Base-by-base conservation (phyloP, 116 monocot genomes). In the Dioscorea cayenensis region DNA sequence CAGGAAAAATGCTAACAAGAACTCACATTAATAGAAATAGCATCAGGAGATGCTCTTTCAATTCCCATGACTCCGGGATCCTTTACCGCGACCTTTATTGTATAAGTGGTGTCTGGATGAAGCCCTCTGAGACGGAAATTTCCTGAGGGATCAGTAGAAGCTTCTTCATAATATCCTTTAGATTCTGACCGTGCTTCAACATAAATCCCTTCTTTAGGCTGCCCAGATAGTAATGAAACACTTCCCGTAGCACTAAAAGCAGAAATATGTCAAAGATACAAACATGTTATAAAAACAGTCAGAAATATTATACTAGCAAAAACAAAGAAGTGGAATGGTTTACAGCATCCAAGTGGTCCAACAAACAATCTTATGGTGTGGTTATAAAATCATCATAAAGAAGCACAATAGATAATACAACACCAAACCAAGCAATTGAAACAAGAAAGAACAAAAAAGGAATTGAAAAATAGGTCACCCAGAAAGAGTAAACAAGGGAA, bases 101-200 rank as follows among this genome's bases (percentile, higher is more conserved):
- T 36, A 66, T 97, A 97, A 55, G 76, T 85, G 52, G 90, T 86
- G 36, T 83, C 88, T 63, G 97, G 97, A 18, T 86, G 77, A 67
- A 97, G 93, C 25, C 97, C 93, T 55, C 97, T 87, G 29, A 97
- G 78, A 51, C 97, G 92, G 72, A 90, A 97, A 70, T 85, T 86
- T 69, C 97, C 97, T 10, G 70, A 28, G 63, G 14, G 68, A 74
- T 97, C 88, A 29, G 93, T 86, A 72, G 71, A 81, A 63, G 97
- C 86, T 83, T 93, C 93, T 79, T 97, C 97, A 64, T 93, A 97
- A 85, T 78, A 84, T 52, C 88, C 97, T 89, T 80, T 86, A 49
- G 84, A 82, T 71, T 93, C 88, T 18, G 97, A 86, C 35, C 97
- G 78, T 71, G 97, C 97, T 81, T 93, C 97, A 32, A 97, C 72